Percentiles rank a stretch among this genome's conserved stretches.
Evolutionary conservation across 169 alveolate species (phyloP).

Genomic region (Eimeria sp.): DNA sequence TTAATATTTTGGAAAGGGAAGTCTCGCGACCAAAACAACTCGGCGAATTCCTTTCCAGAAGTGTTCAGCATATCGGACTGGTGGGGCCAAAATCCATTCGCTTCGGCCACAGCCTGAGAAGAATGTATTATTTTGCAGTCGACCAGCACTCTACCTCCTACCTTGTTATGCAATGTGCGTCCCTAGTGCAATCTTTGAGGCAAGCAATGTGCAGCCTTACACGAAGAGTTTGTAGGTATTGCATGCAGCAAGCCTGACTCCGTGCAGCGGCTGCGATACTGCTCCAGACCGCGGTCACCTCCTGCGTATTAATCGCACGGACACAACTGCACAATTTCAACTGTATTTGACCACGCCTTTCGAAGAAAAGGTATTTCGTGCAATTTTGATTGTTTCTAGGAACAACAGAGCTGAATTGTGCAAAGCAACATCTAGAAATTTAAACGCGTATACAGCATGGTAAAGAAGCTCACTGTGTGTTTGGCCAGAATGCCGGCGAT

Average conservation of each 20-base stretch:
- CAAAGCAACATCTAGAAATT: background rate
- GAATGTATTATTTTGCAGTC: background rate
- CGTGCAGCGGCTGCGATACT: conserved; percentile 57
- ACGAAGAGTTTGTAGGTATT: conserved; percentile 24
- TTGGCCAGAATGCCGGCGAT: conserved; percentile 38
- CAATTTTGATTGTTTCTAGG: background rate
- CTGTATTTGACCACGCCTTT: background rate
- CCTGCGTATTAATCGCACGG: conserved; percentile 52
- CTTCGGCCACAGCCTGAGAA: conserved; percentile 66
- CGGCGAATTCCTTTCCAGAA: conserved; percentile 25
- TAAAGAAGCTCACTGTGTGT: background rate
- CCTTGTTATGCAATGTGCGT: background rate
- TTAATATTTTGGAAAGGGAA: background rate
- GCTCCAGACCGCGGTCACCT: conserved; percentile 62
- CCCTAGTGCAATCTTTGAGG: background rate
- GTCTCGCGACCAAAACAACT: conserved; percentile 35
- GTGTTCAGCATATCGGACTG: background rate
- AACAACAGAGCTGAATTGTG: background rate
- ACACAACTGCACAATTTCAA: background rate
- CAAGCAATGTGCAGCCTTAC: background rate
- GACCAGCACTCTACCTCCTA: background rate
- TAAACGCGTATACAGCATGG: background rate
- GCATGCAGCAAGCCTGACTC: conserved; percentile 59
- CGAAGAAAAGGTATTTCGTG: background rate
- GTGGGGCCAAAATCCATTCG: conserved; percentile 1